Evolutionary conservation across 495 filamentous ascomycete genomes (phyloP).

Genomic region (Eremomyces bilateralis): DNA sequence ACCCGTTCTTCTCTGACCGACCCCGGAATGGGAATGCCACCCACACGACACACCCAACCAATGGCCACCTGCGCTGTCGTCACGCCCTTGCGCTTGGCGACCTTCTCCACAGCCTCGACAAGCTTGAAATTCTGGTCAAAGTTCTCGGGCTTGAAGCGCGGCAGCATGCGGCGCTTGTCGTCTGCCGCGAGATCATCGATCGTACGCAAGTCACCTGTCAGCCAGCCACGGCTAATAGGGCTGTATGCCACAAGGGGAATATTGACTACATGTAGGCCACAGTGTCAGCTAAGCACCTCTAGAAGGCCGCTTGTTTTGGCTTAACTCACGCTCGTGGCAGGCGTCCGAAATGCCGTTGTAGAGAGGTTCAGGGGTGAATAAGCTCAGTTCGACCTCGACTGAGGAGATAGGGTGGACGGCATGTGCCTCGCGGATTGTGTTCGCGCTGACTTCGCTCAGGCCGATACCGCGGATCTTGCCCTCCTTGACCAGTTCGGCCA

Average conservation of each 20-base stretch:
- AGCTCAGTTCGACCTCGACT: conserved; percentile 4
- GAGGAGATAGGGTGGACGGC: not conserved
- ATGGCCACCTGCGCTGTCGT: conserved; percentile 29
- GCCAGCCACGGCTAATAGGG: conserved; percentile 37
- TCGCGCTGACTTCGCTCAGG: conserved; percentile 5
- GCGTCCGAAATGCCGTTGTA: conserved; percentile 4
- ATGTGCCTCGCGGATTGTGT: conserved; percentile 3
- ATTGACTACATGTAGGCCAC: too few species aligned
- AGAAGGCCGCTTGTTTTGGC: too few species aligned
- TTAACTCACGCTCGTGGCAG: too few species aligned
- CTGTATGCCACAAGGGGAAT: conserved; percentile 25
- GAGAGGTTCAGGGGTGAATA: conserved; percentile 1
- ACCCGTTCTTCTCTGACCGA: not conserved
- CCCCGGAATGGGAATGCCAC: conserved; percentile 39
- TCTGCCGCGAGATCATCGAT: conserved; percentile 24
- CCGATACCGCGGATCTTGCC: conserved; percentile 7
- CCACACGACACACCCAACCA: conserved; percentile 40
- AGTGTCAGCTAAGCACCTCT: too few species aligned
- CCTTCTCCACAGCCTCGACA: conserved; percentile 19
- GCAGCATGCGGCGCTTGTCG: conserved; percentile 20
- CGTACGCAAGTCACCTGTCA: conserved; percentile 27
- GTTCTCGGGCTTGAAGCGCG: conserved; percentile 29
- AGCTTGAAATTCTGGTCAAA: conserved; percentile 30
- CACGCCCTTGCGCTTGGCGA: conserved; percentile 27
- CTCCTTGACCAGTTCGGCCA: conserved; percentile 1